phyloP scores from a whole-genome alignment of 2,329 filamentous ascomycete species.

The Hansfordia pulvinata region DNA sequence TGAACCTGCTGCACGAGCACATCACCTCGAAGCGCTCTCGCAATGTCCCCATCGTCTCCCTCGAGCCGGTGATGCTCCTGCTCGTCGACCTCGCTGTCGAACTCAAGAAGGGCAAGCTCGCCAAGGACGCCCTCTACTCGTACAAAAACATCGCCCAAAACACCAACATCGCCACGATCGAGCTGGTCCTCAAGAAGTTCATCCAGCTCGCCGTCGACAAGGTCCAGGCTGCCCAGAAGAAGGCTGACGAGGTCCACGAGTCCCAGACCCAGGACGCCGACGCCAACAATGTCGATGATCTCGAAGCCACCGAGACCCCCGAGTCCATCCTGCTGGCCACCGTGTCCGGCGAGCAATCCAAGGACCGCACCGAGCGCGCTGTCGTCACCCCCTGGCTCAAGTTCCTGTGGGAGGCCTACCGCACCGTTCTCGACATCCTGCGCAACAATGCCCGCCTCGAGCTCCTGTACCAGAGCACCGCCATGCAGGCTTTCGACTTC shows the following conservation, averaged over 20 bases:
- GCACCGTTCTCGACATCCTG: slow-evolving; percentile 93
- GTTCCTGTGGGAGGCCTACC: slow-evolving; percentile 98
- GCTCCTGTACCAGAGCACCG: slow-evolving; percentile 95
- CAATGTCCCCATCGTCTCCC: slow-evolving; percentile 87
- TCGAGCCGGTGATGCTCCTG: slow-evolving; percentile 97
- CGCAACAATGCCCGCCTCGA: slow-evolving; percentile 98
- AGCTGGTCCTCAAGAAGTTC: slow-evolving; percentile 94
- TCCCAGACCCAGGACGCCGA: slow-evolving; percentile 63
- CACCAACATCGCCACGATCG: slow-evolving; percentile 95
- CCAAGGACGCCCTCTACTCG: slow-evolving; percentile 97
- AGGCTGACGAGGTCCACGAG: slow-evolving; percentile 90
- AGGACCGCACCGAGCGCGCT: slow-evolving; percentile 92
- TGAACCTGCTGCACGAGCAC: slow-evolving; percentile 96
- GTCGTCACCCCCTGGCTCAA: slow-evolving; percentile 99
- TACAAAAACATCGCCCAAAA: slow-evolving; percentile 99
- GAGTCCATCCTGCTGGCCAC: slow-evolving; percentile 97
- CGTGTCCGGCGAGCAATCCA: slow-evolving; percentile 93
- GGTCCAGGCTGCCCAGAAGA: slow-evolving; percentile 88
- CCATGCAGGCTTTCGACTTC: slow-evolving; percentile 97
- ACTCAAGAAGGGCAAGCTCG: slow-evolving; percentile 93
- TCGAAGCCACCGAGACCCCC: slow-evolving; percentile 93
- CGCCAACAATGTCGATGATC: slow-evolving; percentile 73
- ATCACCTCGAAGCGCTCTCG: slow-evolving; percentile 96
- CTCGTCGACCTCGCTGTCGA: slow-evolving; percentile 95
- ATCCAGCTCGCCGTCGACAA: slow-evolving; percentile 95